These are phyloP conservation scores for Balakata baccata DNA, from an alignment of 345 rosid genomes.

Conservation along the genomic window DNA sequence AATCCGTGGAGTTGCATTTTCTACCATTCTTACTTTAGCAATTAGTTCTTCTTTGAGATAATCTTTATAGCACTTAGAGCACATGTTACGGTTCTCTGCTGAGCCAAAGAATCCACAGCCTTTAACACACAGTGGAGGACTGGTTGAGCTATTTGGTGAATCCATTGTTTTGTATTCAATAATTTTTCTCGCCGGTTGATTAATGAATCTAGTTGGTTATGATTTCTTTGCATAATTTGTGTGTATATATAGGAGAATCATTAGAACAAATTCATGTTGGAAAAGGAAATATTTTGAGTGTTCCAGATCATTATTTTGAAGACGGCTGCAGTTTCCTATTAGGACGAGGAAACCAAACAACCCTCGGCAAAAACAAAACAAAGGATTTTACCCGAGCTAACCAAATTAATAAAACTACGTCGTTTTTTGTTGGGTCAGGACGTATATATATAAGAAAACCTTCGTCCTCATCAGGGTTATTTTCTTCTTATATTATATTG, in stretches of 20 bases:
- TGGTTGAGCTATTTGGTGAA: background rate
- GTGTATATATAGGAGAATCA: background rate
- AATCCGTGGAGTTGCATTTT: background rate
- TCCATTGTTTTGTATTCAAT: background rate
- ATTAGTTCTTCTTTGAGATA: conserved; percentile 7
- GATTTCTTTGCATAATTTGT: no score
- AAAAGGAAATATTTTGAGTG: background rate
- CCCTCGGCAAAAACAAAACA: no score
- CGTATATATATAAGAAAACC: no score
- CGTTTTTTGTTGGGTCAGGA: no score
- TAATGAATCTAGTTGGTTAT: background rate
- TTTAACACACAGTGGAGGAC: conserved; percentile 8
- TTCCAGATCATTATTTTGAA: background rate
- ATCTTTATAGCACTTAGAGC: conserved; percentile 37
- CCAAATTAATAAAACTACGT: no score
- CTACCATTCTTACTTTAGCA: background rate
- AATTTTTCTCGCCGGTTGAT: background rate
- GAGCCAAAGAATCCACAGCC: conserved; percentile 34
- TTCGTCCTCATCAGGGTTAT: no score
- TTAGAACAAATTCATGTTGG: background rate
- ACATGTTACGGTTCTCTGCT: conserved; percentile 17
- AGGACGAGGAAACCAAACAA: no score
- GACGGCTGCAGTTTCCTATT: background rate
- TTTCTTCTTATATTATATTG: no score
- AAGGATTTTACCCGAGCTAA: no score